Base-by-base conservation (phyloP, 1,139 yeast genomes). In the Suhomyces anneliseae region DNA sequence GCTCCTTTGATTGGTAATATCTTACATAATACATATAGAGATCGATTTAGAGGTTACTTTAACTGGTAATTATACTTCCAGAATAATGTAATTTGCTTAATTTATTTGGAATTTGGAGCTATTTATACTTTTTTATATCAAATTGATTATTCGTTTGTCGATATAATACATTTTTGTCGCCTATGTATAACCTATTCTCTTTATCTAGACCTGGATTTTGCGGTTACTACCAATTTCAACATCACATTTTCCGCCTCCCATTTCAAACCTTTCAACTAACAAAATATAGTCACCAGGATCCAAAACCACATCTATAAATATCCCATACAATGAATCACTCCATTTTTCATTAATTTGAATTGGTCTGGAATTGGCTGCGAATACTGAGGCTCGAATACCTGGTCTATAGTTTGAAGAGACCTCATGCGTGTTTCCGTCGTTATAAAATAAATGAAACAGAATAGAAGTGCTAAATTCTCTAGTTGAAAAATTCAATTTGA, bases 181-280 rank as follows among this genome's bases (percentile, higher is more conserved):
- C 24, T 19, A 19, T 19, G 24, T 19, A 19, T 19, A 19, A 19
- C 24, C 24, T 19, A 19, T 19, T 19, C 24, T 19, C 4, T 19
- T 19, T 6, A 19, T 19, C 24, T 19, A 31, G n/a, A 32, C 41
- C 24, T 19, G 24, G 24, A 19, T 14, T 38, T 43, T 42, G 15
- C 42, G 43, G 36, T 34, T 45, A 38, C 70, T 58, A 1, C 81
- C 83, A 39, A 74, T 57, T 9, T 66, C 69, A 4, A 78, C 69
- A 11, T 58, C 54, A 27, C 76, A 59, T 3, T 53, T 55, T 5
- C 81, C 83, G 3, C 52, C 43, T 0, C 83, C 83, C 10, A 61
- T 58, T 50, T 79, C 83, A 48, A 79, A 75, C 42, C 84, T 56
- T 55, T 79, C 84, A 15, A 77, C 64, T 24, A 79, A 58, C 8